Evolutionary conservation across 768 basidiomycete species (phyloP).

Genomic region (Suillus lakei): DNA sequence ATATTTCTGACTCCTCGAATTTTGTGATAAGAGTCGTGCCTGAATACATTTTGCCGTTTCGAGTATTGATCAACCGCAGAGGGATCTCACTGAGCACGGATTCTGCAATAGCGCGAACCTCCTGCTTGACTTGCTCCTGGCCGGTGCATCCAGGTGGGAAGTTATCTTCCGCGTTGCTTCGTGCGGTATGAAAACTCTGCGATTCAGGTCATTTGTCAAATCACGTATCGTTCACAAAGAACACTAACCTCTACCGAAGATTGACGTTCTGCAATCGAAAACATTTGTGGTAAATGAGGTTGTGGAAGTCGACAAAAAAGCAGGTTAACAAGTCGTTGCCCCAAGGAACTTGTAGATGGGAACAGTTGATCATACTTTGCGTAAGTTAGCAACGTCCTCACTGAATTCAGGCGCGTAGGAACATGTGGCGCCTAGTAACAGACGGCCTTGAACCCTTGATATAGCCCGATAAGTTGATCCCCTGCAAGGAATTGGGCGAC

Average conservation of each 20-base stretch:
- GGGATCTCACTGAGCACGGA: constrained; percentile 20
- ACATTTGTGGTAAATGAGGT: background rate
- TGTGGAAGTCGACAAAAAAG: background rate
- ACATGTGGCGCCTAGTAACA: background rate
- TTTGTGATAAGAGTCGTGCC: constrained; percentile 19
- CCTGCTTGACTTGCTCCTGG: constrained; percentile 5
- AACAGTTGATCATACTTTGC: background rate
- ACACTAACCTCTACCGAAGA: background rate
- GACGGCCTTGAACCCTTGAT: background rate
- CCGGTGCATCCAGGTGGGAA: background rate
- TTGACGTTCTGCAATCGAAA: background rate
- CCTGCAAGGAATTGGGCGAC: background rate
- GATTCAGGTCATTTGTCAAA: background rate
- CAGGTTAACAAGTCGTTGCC: background rate
- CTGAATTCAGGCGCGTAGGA: background rate
- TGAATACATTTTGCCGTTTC: constrained; percentile 28
- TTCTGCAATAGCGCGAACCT: background rate
- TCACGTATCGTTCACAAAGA: background rate
- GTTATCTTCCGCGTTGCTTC: background rate
- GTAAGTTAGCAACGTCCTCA: background rate
- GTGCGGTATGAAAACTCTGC: background rate
- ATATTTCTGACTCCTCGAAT: constrained; percentile 19
- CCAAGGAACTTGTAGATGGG: background rate
- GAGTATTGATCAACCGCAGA: constrained; percentile 27
- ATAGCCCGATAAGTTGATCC: background rate